Percentiles rank a stretch among this genome's conserved stretches.
Conservation (phyloP, 1,139 yeast species). For the Scheffersomyces stambukii region DNA sequence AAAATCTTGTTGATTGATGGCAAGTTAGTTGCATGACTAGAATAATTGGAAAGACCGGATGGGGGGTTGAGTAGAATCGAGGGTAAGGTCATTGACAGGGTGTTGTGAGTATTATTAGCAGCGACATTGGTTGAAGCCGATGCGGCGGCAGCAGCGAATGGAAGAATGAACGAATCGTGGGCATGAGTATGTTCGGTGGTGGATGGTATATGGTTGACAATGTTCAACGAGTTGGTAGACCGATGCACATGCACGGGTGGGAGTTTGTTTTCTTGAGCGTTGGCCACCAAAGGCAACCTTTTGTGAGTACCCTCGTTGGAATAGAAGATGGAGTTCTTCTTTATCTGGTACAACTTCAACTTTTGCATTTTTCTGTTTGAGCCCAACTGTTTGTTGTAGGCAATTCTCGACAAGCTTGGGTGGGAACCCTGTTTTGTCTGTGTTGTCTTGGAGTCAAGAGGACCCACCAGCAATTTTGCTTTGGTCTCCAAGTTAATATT, state of each 20-base stretch:
- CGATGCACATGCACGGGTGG: too few species aligned
- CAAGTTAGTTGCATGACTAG: constrained; percentile 11
- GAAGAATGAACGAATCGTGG: too few species aligned
- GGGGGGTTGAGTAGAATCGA: constrained; percentile 11
- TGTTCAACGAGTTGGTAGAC: constrained; percentile 5
- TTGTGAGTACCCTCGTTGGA: constrained; percentile 8
- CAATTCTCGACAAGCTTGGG: constrained; percentile 21
- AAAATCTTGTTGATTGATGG: constrained; percentile 45
- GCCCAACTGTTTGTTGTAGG: constrained; percentile 15
- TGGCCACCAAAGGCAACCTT: constrained; percentile 11
- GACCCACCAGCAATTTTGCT: constrained; percentile 10
- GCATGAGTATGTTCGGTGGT: constrained; percentile 1
- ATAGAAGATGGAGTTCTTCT: constrained; percentile 27
- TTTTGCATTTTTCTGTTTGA: constrained; percentile 12
- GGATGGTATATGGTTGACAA: constrained; percentile 4
- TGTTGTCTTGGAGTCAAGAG: constrained; percentile 6
- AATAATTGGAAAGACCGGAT: constrained; percentile 4
- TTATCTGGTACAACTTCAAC: constrained; percentile 32
- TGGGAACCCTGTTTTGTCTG: constrained; percentile 6
- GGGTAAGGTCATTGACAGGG: constrained; percentile 7
- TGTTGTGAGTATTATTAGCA: neutral
- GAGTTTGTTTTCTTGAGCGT: constrained; percentile 2
- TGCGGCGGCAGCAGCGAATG: too few species aligned
- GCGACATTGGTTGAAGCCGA: neutral
- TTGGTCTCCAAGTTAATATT: constrained; percentile 22